phyloP scores from a whole-genome alignment of 495 filamentous ascomycete genomes.

The Lasiosphaeria ovina region DNA sequence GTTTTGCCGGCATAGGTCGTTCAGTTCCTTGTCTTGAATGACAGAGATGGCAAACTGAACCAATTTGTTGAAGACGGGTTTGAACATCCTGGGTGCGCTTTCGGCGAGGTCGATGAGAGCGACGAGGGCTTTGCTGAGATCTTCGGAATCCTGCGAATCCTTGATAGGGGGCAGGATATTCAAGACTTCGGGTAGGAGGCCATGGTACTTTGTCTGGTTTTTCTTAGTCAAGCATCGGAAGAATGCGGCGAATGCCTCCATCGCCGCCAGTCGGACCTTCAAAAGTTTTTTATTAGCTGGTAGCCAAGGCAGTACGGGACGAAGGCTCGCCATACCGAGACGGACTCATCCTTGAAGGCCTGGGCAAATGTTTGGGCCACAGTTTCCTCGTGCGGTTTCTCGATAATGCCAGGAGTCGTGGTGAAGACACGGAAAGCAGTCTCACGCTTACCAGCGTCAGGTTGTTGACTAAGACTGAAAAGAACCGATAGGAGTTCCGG shows the following conservation, averaged over 20 bases:
- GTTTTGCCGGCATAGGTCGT: constrained; percentile 87
- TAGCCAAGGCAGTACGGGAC: not conserved
- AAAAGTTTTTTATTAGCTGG: not conserved
- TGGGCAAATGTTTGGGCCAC: constrained; percentile 81
- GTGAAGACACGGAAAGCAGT: constrained; percentile 91
- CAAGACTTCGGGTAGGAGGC: constrained; percentile 80
- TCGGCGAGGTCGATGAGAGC: constrained; percentile 93
- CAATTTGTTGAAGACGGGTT: constrained; percentile 80
- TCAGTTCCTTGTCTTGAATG: constrained; percentile 92
- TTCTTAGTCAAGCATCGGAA: constrained; percentile 89
- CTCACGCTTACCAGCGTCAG: constrained; percentile 78
- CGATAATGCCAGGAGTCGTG: constrained; percentile 93
- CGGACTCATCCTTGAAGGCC: constrained; percentile 86
- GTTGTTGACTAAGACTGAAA: constrained; percentile 82
- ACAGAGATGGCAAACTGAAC: constrained; percentile 90
- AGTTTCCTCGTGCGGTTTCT: constrained; percentile 86
- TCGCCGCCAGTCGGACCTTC: constrained; percentile 83
- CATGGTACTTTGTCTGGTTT: constrained; percentile 79
- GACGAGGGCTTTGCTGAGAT: constrained; percentile 82
- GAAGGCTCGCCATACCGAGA: constrained; percentile 54
- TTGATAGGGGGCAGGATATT: constrained; percentile 93
- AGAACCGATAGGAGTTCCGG: constrained; percentile 82
- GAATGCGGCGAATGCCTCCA: constrained; percentile 95
- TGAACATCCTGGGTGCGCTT: constrained; percentile 93
- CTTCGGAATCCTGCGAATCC: constrained; percentile 80